A percentile compares a stretch with the other conserved stretches of the same genome.
Conservation (phyloP, 139 green algal genomes). For the Pleodorina starrii region DNA sequence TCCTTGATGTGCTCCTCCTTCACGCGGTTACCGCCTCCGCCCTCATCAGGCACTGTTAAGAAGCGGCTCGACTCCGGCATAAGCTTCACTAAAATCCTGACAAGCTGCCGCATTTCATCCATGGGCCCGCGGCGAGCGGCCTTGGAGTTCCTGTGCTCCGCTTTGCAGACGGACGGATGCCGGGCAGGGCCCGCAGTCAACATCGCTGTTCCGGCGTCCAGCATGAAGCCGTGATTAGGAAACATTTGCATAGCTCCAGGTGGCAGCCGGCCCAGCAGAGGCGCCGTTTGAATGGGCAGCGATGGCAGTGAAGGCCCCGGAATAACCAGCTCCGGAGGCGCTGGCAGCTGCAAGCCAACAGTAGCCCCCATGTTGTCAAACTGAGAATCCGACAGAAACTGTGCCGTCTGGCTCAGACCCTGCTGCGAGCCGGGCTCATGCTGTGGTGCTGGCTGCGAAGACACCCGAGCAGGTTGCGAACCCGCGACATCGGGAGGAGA, state of each 20-base stretch:
- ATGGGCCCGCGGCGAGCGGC: slow-evolving; percentile 83
- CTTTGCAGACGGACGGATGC: slow-evolving; percentile 53
- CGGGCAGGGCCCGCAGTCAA: background rate
- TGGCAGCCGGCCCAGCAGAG: background rate
- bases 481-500: background rate
- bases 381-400: slow-evolving; percentile 24
- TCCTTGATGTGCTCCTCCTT: slow-evolving; percentile 85
- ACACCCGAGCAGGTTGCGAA: background rate
- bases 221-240: background rate
- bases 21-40: slow-evolving; percentile 85
- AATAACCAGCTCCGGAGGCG: slow-evolving; percentile 23
- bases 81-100: slow-evolving; percentile 86
- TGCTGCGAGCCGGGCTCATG: background rate
- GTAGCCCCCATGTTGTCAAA: background rate
- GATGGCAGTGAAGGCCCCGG: background rate
- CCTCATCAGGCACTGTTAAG: slow-evolving; percentile 64
- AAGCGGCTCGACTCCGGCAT: slow-evolving; percentile 74
- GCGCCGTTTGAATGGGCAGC: slow-evolving; percentile 9
- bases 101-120: slow-evolving; percentile 94
- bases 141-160: slow-evolving; percentile 53
- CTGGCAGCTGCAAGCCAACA: background rate
- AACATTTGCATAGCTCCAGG: slow-evolving; percentile 5
- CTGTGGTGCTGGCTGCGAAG: background rate
- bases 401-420: background rate
- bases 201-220: background rate